Evolutionary conservation across 1,139 yeast genomes (phyloP), one percentile per base, ranked within the genome.

Genomic region (Protomyces inouyei): DNA sequence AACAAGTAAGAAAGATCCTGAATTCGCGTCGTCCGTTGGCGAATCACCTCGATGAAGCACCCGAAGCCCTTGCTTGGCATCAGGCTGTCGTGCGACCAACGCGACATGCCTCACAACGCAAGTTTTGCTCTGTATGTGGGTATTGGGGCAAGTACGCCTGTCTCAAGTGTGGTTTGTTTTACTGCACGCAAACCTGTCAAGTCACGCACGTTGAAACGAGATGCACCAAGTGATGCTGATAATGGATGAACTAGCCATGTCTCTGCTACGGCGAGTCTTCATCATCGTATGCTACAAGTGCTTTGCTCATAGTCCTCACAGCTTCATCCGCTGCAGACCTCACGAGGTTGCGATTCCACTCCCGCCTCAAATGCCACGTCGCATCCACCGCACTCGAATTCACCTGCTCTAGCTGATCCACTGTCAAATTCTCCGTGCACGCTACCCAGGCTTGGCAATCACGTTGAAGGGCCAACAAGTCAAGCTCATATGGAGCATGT

Each of bases 371-470:
- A 10, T 78, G 76, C 97, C 97, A 93, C 2, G 88, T 80, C 14
- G 85, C 78, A 61, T 88, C 93, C 78, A 88, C 84, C 57, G 91
- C 74, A 56, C 81, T 79, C 3, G 98, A 85, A 78, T 87, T 86
- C 14, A 86, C 75, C 57, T 83, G 83, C 75, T 93, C 97, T 48
- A 93, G 77, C 67, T 81, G 78, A 66, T 88, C 95, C n/a, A 93
- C 79, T 2, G 84, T 82, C 68, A 79, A 80, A 23, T 78, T 79
- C 14, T 76, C 78, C 0, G 95, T 83, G 23, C 69, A 70, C 0
- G 65, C 63, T 10, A 79, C 73, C 6, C 86, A 73, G 48, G 67
- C 57, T 0, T 68, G 28, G 38, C 74, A 68, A 23, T 81, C 70
- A 1, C 64, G 43, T 0, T 67, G 69, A 1, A 82, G 67, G 4